Conservation (phyloP, 139 green algal genomes). For the Chlorella sp. region DNA sequence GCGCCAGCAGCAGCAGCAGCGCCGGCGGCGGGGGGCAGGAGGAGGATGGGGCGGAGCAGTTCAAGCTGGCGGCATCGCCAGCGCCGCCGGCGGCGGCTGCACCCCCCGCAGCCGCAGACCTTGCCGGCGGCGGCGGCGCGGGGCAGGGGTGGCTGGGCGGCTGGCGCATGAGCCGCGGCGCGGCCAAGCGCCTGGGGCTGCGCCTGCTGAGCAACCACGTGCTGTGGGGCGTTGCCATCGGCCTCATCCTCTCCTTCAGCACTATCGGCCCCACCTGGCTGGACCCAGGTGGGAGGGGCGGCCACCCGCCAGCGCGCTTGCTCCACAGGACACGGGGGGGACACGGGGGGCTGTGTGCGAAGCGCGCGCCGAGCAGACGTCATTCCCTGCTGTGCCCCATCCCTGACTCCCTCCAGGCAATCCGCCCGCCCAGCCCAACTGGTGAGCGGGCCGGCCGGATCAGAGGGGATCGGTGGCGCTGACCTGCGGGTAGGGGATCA, state of each 20-base stretch:
- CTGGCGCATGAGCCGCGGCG: not conserved
- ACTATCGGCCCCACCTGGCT: conserved; percentile 38
- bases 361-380: no score
- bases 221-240: conserved; percentile 38
- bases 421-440: conserved; percentile 17
- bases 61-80: not conserved
- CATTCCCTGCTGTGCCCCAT: no score
- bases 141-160: not conserved
- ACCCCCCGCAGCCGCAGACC: no score
- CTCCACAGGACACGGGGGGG: not conserved
- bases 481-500: no score
- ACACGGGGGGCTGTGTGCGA: not conserved
- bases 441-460: no score
- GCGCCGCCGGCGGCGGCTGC: no score
- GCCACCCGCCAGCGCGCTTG: not conserved
- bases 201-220: conserved; percentile 43
- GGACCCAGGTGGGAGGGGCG: conserved; percentile 17
- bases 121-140: no score
- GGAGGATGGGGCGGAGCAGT: not conserved
- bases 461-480: no score
- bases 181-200: conserved; percentile 2
- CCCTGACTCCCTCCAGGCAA: not conserved
- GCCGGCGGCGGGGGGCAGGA: no score
- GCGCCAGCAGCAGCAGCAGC: not conserved
- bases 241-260: conserved; percentile 33